Evolutionary conservation across 78 protist genomes (phyloP).

Genomic region (Dictyostelium firmibasis): DNA sequence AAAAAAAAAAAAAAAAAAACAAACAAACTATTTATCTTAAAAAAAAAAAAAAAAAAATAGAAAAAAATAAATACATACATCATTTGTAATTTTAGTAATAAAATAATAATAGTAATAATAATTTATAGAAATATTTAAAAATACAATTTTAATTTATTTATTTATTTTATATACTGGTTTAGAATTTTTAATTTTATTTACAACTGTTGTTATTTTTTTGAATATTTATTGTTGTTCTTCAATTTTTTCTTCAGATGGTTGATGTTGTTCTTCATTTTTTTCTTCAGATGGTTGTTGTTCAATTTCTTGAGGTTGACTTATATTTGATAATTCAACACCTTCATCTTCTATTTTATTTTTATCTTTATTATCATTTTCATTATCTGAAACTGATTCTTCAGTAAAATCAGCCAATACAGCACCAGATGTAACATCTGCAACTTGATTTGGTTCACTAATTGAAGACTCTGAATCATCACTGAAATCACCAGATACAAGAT

Average conservation of each 20-base stretch:
- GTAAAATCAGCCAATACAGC: slow-evolving; percentile 19
- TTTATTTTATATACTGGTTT: too few species aligned
- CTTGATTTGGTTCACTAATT: neutral
- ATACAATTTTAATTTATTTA: neutral
- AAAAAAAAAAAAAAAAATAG: too few species aligned
- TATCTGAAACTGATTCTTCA: slow-evolving; percentile 3
- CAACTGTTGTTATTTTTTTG: neutral
- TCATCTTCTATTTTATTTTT: neutral
- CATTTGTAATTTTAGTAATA: neutral
- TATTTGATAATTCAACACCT: neutral
- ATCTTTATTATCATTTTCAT: neutral
- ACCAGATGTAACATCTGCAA: neutral
- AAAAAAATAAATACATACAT: neutral
- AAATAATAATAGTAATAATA: too few species aligned
- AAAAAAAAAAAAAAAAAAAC: neutral
- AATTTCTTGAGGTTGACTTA: neutral
- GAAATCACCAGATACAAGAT: neutral
- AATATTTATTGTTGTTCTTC: too few species aligned
- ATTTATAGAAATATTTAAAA: neutral
- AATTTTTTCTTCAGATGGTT: neutral
- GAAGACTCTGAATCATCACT: slow-evolving; percentile 16
- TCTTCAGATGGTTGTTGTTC: neutral
- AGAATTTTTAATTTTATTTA: too few species aligned
- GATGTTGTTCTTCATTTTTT: too few species aligned
- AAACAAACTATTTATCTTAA: too few species aligned